phyloP scores from a whole-genome alignment of 441 rosid species.

The Geranium incanum region DNA sequence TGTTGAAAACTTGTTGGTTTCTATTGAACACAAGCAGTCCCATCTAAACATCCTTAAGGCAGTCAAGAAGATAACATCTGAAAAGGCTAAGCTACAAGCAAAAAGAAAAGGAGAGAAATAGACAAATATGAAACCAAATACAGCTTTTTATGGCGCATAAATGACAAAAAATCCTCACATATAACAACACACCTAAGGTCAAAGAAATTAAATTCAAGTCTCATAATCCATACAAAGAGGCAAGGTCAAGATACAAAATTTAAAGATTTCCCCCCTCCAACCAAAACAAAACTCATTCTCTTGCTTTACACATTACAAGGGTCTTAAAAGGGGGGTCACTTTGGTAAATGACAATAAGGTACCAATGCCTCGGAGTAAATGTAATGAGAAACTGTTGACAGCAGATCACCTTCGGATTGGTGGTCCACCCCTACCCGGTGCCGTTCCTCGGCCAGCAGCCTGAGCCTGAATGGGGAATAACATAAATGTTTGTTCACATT shows the following conservation, averaged over 20 bases:
- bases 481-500: background rate
- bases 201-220: background rate
- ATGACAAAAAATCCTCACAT: background rate
- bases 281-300: background rate
- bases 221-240: background rate
- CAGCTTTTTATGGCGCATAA: no score
- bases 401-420: slow-evolving; percentile 57
- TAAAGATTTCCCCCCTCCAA: background rate
- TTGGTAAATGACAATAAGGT: slow-evolving; percentile 9
- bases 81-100: no score
- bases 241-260: background rate
- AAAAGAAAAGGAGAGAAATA: no score
- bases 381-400: background rate
- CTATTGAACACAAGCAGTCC: no score
- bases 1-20: no score
- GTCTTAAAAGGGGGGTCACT: slow-evolving; percentile 11
- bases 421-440: slow-evolving; percentile 71
- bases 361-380: slow-evolving; percentile 4
- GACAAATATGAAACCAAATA: no score
- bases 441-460: slow-evolving; percentile 68
- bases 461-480: slow-evolving; percentile 43
- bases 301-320: slow-evolving; percentile 9
- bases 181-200: background rate
- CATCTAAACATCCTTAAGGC: background rate
- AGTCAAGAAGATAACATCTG: background rate